phyloP scores from a whole-genome alignment of 768 basidiomycete species.

The Auriculariales sp. region DNA sequence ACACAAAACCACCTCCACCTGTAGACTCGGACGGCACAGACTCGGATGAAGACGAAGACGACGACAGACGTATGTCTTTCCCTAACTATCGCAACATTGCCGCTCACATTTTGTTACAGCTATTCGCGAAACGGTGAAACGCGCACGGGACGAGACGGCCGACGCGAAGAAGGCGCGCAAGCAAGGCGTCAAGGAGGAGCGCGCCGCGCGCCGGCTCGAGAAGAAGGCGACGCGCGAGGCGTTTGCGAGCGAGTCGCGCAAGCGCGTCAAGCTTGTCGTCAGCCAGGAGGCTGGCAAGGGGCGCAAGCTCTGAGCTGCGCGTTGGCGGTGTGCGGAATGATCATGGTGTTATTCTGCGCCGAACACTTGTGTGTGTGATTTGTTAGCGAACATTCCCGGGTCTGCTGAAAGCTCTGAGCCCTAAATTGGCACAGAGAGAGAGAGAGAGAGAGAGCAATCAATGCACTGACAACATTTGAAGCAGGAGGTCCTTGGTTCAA shows the following conservation, averaged over 20 bases:
- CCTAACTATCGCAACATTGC: neutral
- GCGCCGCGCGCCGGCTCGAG: slow-evolving; percentile 45
- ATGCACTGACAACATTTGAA: no score
- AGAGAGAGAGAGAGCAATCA: no score
- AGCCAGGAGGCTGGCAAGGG: slow-evolving; percentile 31
- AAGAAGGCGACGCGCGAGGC: slow-evolving; percentile 54
- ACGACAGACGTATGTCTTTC: slow-evolving; percentile 14
- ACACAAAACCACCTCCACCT: slow-evolving; percentile 10
- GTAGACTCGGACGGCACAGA: slow-evolving; percentile 11
- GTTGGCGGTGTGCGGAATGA: no score
- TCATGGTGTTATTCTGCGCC: no score
- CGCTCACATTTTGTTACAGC: slow-evolving; percentile 18
- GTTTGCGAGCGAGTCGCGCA: slow-evolving; percentile 47
- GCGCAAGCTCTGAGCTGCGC: slow-evolving; percentile 34
- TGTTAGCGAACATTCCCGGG: no score
- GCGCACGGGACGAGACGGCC: slow-evolving; percentile 61
- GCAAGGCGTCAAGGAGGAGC: slow-evolving; percentile 48
- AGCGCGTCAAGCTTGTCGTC: slow-evolving; percentile 35
- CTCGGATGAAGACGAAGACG: slow-evolving; percentile 26
- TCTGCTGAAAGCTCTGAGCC: no score
- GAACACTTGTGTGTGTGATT: no score
- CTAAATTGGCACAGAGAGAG: no score
- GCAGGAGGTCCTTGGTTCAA: no score
- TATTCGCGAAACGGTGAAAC: slow-evolving; percentile 37
- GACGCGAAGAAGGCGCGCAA: slow-evolving; percentile 66